Evolutionary conservation across 1,284 basidiomycete species (phyloP), one percentile per base, ranked within the genome.

Genomic region (Trichosporon inkin): DNA sequence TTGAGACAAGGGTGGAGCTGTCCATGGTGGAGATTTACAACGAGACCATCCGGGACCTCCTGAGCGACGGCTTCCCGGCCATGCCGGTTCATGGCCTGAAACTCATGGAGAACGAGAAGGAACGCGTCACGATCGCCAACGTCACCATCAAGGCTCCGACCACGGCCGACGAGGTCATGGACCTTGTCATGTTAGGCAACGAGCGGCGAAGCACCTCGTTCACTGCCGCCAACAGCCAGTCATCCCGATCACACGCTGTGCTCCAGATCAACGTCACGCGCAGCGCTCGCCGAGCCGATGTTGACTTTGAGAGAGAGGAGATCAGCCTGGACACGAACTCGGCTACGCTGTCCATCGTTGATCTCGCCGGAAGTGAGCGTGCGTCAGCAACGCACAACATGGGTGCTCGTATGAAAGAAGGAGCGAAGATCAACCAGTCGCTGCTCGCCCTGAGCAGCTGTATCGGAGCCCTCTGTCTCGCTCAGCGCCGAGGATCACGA

Each of bases 11-110:
- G 68, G 88, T 98, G 53, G 83, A 86, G 68, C 89, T 97, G 58
- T 93, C 92, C 3, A 96, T 96, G 79, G 85, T 97, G 60, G 94
- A 98, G 77, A 95, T 98, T 56, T 97, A 97, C 82, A 97, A 97
- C 74, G 94, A 98, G 78, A 90, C 92, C 72, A 97, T 97, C 67
- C 88, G 91, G n/a, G 94, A 98, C 77, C 86, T 98, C 17, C 86
- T 98, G 44, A 80, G 86, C 1, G 90, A 92, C 64, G 68, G 72
- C n/a, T 81, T 82, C 22, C 80, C 84, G 28, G 78, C 79, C 19
- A 62, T 67, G 63, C 85, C 88, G 53, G 84, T 87, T 58, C 90
- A 90, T 8, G 92, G 92, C n/a, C 83, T 94, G 38, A 87, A 88
- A 62, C 88, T 97, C 58, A 86, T 94, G 32, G 93, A 97, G 78